Evolutionary conservation across 169 alveolate species (phyloP).

Genomic region (Eimeria sp.): DNA sequence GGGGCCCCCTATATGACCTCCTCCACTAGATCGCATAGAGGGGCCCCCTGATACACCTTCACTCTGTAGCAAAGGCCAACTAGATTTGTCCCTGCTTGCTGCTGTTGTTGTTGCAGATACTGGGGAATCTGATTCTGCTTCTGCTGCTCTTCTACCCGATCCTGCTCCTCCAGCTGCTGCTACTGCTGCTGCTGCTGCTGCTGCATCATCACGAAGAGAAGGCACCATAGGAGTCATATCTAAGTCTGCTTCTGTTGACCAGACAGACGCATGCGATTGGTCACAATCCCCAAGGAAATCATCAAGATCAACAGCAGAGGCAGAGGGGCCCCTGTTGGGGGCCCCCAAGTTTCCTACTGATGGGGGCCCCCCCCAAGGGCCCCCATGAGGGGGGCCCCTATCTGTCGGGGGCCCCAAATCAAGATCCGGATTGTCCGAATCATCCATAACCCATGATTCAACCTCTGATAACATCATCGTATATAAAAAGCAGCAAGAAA

Average conservation of each 20-base stretch:
- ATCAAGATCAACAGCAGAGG: background rate
- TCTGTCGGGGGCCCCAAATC: slow-evolving; percentile 34
- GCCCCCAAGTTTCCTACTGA: too few relatives aligned
- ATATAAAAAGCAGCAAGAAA: background rate
- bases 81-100: background rate
- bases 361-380: slow-evolving; percentile 1
- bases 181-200: slow-evolving; percentile 25
- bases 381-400: slow-evolving; percentile 35
- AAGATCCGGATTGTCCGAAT: background rate
- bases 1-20: background rate
- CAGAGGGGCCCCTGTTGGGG: background rate
- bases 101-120: background rate
- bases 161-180: slow-evolving; percentile 7
- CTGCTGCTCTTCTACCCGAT: too few relatives aligned
- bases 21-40: too few relatives aligned
- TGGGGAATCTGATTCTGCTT: too few relatives aligned
- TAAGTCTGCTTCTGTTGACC: slow-evolving; percentile 13
- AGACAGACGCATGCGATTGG: slow-evolving; percentile 12
- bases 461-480: slow-evolving; percentile 31
- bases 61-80: background rate
- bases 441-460: slow-evolving; percentile 41
- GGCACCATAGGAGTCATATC: background rate
- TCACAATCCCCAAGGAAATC: slow-evolving; percentile 58
- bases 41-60: background rate
- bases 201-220: background rate